Conservation (phyloP, 2,329 filamentous ascomycete species). For the Stachybotrys chlorohalonatus region DNA sequence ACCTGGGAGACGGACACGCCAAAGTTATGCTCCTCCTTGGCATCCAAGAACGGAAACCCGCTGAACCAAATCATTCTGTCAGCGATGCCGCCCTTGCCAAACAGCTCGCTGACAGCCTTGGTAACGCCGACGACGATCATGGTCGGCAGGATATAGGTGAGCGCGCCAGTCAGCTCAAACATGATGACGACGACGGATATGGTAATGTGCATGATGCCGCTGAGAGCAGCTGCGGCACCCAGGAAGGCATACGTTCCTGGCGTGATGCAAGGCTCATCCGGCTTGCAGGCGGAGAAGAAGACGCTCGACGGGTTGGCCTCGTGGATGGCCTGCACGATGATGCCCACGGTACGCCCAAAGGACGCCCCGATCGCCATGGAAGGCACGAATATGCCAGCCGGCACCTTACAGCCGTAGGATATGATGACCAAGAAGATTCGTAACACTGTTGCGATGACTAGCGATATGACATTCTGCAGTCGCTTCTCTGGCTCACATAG, state of each 20-base stretch:
- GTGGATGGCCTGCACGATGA: slow-evolving; percentile 82
- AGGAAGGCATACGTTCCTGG: slow-evolving; percentile 95
- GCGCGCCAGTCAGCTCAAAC: slow-evolving; percentile 95
- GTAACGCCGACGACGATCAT: slow-evolving; percentile 99
- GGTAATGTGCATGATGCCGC: slow-evolving; percentile 97
- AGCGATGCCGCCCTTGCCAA: slow-evolving; percentile 93
- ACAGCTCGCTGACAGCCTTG: slow-evolving; percentile 82
- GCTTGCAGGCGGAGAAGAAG: slow-evolving; percentile 83
- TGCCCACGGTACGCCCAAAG: slow-evolving; percentile 89
- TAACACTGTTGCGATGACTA: slow-evolving; percentile 71
- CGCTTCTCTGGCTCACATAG: slow-evolving; percentile 75
- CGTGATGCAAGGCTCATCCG: slow-evolving; percentile 91
- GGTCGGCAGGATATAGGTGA: slow-evolving; percentile 93
- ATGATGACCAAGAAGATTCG: slow-evolving; percentile 83
- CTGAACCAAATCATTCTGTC: slow-evolving; percentile 99
- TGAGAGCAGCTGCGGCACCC: slow-evolving; percentile 82
- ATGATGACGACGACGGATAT: slow-evolving; percentile 97
- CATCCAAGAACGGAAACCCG: slow-evolving; percentile 92
- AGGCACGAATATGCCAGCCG: slow-evolving; percentile 94
- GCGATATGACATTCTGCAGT: slow-evolving; percentile 67
- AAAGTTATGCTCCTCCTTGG: slow-evolving; percentile 95
- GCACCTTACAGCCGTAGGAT: slow-evolving; percentile 96
- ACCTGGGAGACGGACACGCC: slow-evolving; percentile 86
- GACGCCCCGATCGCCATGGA: slow-evolving; percentile 96
- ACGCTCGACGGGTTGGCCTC: slow-evolving; percentile 72